Base-by-base conservation (phyloP, 2,329 filamentous ascomycete species). In the Aspergillus caelatus region DNA sequence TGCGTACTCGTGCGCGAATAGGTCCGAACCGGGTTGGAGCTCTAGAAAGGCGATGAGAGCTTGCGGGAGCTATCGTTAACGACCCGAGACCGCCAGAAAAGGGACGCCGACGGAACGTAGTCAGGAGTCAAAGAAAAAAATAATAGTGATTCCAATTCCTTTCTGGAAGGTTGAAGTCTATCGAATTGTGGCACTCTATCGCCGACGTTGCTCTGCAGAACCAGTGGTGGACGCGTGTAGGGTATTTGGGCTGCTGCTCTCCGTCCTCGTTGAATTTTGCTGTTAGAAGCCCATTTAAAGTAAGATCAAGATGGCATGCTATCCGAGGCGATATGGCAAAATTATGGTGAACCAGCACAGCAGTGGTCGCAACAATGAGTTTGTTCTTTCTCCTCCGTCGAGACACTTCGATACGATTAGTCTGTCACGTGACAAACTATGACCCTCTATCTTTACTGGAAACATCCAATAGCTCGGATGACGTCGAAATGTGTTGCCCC, bases 321-420 rank as follows among this genome's bases (percentile, higher is more conserved):
- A 55, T 55, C 32, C 21, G 21, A 55, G 52, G 32, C 52, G 32
- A 55, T 55, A 36, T 39, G 21, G 14, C n/a, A 6, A 19, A 55
- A 55, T 7, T 39, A 36, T 39, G 52, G 52, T 55, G 32, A 36
- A 55, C 52, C 52, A 39, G 52, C 52, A 55, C 52, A 55, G 52
- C 52, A 14, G 52, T 36, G 32, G 52, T 39, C 52, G 52, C 32
- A 54, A 54, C 32, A 36, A 23, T 36, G 50, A 54, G 52, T 26
- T 23, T 55, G 52, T 28, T 28, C 32, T 54, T 54, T 34, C 50
- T 54, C 50, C 50, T 34, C 32, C 52, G 52, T 23, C 52, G 32
- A 39, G 32, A 26, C 32, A 21, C 23, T 26, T 39, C 32, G 32
- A 39, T 55, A 55, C 14, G 52, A 55, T 55, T 55, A 26, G 52